Base-by-base conservation (phyloP, 768 basidiomycete species). In the Tylopilus felleus region DNA sequence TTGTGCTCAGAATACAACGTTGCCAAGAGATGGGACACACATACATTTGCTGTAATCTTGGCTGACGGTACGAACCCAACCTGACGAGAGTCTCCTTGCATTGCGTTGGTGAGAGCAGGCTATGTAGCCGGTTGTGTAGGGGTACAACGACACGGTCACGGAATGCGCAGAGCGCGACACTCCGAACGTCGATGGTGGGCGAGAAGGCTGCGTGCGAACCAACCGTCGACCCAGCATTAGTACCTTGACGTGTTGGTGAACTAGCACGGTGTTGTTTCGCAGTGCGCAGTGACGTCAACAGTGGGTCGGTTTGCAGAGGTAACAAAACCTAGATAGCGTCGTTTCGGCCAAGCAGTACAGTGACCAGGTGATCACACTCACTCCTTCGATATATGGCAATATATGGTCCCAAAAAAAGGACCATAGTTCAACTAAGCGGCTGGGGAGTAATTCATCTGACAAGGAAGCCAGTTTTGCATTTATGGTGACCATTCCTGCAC, bases 331-430 rank as follows among this genome's bases (percentile, higher is more conserved):
- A 55, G 17, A 47, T 21, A 16, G 12, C 70, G 19, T 75, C 55
- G 19, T 19, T 16, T 48, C 23, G 27, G 17, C n/a, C 14, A 31
- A 27, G 9, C 23, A 46, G 50, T 38, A 31, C 17, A 13, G 45
- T 29, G 7, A 43, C 10, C 12, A n/a, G 28, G 1, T 13, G 21
- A 47, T 38, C 4, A 17, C 21, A 77, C 85, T 65, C 62, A 93
- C 90, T 51, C 90, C 91, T 78, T 93, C 91, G 31, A 93, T 75
- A 65, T 93, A 94, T 8, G 91, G 88, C 8, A 94, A 74, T 25
- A 93, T 85, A 56, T 90, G 85, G 61, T 88, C 88, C 88, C 90
- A 96, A 71, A 97, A 97, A 76, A 96, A 95, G 14, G 80, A 82
- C 93, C 94, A 98, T 17, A 90, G 78, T 61, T 95, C 93, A 2